These are phyloP conservation scores for Diaporthe capsici DNA, from an alignment of 2,329 filamentous ascomycete species.

Conservation along the genomic window DNA sequence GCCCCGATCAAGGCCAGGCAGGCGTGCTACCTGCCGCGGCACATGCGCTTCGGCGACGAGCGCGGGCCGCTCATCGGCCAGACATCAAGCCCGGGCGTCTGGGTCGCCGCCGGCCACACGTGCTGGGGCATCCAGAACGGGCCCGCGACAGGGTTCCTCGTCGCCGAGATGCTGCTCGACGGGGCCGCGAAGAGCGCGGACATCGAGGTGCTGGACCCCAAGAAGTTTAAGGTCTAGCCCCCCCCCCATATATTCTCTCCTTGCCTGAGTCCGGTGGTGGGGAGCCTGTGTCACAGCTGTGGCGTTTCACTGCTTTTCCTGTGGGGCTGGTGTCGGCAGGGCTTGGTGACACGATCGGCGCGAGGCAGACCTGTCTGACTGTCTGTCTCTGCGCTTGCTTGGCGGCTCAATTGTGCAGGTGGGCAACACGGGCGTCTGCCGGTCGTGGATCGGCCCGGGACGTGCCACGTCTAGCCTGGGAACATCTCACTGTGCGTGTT, in stretches of 20 bases:
- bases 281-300: not conserved
- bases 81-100: slow-evolving; percentile 80
- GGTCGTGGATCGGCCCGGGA: not conserved
- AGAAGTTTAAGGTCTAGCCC: slow-evolving; percentile 68
- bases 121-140: slow-evolving; percentile 99
- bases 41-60: slow-evolving; percentile 72
- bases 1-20: slow-evolving; percentile 82
- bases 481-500: slow-evolving; percentile 1
- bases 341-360: not conserved
- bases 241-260: not conserved
- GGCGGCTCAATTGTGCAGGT: not conserved
- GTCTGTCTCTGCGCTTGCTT: not conserved
- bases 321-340: not conserved
- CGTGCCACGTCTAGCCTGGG: not conserved
- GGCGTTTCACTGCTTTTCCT: not conserved
- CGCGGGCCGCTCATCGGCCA: slow-evolving; percentile 82
- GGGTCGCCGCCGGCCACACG: slow-evolving; percentile 90
- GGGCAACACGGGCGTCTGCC: not conserved
- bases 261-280: not conserved
- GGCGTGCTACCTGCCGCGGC: slow-evolving; percentile 93
- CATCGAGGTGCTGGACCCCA: slow-evolving; percentile 76
- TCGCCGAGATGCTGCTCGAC: slow-evolving; percentile 85
- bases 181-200: slow-evolving; percentile 78
- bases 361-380: not conserved
- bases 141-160: slow-evolving; percentile 85